Percentiles rank a stretch among this genome's conserved stretches.
phyloP scores from a whole-genome alignment of 2,329 filamentous ascomycete species.

The Alternaria longipes region DNA sequence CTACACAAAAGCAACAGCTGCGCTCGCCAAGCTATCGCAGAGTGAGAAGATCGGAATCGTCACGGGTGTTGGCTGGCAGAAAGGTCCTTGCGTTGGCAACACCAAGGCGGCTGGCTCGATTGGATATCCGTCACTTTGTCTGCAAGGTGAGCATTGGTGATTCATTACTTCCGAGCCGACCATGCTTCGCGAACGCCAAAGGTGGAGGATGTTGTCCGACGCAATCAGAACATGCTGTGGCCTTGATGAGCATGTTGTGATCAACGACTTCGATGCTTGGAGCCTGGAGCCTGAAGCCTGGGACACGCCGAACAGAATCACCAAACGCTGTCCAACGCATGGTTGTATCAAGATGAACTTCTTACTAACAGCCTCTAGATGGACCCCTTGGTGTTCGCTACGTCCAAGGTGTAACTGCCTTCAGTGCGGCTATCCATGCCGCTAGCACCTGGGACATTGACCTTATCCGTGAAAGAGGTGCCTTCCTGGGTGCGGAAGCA shows the following conservation, averaged over 20 bases:
- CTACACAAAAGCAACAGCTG: constrained; percentile 52
- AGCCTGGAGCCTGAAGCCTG: not conserved
- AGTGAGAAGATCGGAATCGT: constrained; percentile 54
- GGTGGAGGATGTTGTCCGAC: not conserved
- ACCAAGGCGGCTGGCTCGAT: constrained; percentile 48
- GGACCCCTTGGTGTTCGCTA: constrained; percentile 53
- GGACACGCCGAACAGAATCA: not conserved
- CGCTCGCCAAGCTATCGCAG: constrained; percentile 51
- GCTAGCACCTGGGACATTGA: constrained; percentile 51
- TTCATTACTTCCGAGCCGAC: not conserved
- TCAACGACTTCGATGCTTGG: not conserved
- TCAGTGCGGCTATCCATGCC: constrained; percentile 51
- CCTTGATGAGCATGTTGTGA: constrained; percentile 1
- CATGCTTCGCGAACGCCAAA: not conserved
- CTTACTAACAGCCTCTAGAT: constrained; percentile 34
- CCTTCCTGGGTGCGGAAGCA: constrained; percentile 51
- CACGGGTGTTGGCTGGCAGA: constrained; percentile 47
- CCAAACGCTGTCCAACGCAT: not conserved
- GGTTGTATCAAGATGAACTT: not conserved
- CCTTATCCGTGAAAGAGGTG: constrained; percentile 48
- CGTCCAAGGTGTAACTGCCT: constrained; percentile 50
- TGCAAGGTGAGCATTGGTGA: constrained; percentile 46
- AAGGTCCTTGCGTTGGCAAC: constrained; percentile 49
- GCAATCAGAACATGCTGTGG: not conserved
- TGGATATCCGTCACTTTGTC: constrained; percentile 50